These are phyloP conservation scores for Tricholoma terreum DNA, from an alignment of 768 basidiomycete species.

Conservation along the genomic window DNA sequence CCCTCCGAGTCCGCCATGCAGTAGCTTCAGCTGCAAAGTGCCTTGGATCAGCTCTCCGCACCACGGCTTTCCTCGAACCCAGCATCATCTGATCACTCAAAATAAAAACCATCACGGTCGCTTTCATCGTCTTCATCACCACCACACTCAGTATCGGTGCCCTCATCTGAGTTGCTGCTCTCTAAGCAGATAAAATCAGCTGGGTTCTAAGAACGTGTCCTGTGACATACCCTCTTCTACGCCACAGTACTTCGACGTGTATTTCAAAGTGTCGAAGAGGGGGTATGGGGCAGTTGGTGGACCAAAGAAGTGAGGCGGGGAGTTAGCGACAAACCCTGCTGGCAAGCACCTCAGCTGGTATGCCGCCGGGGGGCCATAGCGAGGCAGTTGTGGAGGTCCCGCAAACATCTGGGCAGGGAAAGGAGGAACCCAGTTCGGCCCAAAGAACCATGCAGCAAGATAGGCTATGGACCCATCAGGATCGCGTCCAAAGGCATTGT, in stretches of 20 bases:
- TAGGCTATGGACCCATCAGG: background rate
- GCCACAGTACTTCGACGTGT: background rate
- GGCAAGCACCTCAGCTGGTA: background rate
- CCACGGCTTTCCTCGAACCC: no score
- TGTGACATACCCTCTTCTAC: no score
- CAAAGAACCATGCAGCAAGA: background rate
- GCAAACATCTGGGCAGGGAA: background rate
- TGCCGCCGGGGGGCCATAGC: background rate
- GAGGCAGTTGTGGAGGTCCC: background rate
- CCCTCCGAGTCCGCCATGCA: no score
- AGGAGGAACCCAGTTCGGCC: background rate
- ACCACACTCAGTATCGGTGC: no score
- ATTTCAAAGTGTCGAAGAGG: background rate
- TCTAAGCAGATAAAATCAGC: no score
- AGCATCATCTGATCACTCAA: no score
- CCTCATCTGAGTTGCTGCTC: no score
- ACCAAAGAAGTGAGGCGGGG: background rate
- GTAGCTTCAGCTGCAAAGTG: no score
- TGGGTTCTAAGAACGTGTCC: no score
- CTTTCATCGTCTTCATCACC: no score
- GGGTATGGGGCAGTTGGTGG: background rate
- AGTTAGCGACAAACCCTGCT: background rate
- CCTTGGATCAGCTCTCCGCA: no score
- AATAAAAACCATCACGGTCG: no score
- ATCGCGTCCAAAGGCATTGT: constrained; percentile 3